These are phyloP conservation scores for Cladosporium sp. DNA, from an alignment of 2,329 filamentous ascomycete species.

Conservation along the genomic window DNA sequence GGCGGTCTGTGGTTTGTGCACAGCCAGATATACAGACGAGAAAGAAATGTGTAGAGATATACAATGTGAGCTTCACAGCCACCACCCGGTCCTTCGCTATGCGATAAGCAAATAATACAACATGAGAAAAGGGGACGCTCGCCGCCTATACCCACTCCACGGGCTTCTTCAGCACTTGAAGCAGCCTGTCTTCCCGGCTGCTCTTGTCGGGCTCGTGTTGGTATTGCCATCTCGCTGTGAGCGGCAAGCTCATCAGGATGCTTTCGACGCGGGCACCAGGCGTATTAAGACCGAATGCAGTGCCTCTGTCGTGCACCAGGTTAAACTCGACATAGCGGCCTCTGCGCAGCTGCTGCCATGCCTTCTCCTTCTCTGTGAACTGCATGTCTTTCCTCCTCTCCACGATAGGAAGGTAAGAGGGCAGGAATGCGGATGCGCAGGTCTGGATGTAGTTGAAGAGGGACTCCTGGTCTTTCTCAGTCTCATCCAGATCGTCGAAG, in stretches of 20 bases:
- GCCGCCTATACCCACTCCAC: constrained; percentile 59
- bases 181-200: constrained; percentile 74
- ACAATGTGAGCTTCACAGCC: constrained; percentile 2
- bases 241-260: constrained; percentile 93
- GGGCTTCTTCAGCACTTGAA: constrained; percentile 68
- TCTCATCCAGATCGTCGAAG: constrained; percentile 93
- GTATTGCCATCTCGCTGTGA: constrained; percentile 93
- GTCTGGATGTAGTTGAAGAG: constrained; percentile 88
- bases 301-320: constrained; percentile 92
- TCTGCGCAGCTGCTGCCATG: constrained; percentile 92
- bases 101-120: constrained; percentile 13
- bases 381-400: constrained; percentile 88
- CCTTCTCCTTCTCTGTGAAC: constrained; percentile 81
- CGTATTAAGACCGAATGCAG: constrained; percentile 89
- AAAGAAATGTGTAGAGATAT: constrained; percentile 17
- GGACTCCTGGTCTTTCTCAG: constrained; percentile 82
- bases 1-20: neutral
- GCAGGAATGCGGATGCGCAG: constrained; percentile 82
- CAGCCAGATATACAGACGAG: constrained; percentile 10
- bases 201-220: constrained; percentile 83
- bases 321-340: constrained; percentile 99
- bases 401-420: constrained; percentile 87
- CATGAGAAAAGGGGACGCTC: neutral
- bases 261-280: constrained; percentile 91
- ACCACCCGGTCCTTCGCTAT: constrained; percentile 15